Percentiles rank a stretch among this genome's conserved stretches.
Conservation (phyloP, 345 rosid species). For the Trapa bicornis region DNA sequence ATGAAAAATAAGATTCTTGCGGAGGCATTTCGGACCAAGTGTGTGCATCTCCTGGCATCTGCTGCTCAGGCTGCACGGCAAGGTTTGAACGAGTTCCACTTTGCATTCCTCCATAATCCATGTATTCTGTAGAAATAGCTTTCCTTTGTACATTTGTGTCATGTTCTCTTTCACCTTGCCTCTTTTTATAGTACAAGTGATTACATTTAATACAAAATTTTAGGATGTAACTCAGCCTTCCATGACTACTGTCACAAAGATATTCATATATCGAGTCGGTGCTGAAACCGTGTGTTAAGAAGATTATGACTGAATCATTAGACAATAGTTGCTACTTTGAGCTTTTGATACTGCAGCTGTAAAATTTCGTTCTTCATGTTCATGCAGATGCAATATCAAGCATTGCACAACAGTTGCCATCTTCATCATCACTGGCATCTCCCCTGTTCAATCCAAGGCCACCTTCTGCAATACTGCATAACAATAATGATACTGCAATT, state of each 20-base stretch:
- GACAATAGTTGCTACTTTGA: background rate
- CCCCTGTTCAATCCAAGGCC: background rate
- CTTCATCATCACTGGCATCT: background rate
- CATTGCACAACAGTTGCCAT: background rate
- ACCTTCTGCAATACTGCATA: background rate
- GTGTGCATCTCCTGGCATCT: slow-evolving; percentile 23
- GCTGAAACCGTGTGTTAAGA: background rate
- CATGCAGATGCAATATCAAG: background rate
- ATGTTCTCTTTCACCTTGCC: background rate
- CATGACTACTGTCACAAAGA: background rate
- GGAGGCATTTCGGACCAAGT: slow-evolving; percentile 43
- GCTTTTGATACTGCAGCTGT: background rate
- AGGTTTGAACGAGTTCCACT: slow-evolving; percentile 19
- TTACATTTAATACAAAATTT: background rate
- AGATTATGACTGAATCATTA: background rate
- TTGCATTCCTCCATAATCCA: background rate
- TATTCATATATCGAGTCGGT: background rate
- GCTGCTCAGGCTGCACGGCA: slow-evolving; percentile 13
- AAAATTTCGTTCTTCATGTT: background rate
- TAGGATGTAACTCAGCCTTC: background rate
- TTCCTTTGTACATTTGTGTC: background rate
- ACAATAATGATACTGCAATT: background rate
- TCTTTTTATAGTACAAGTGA: background rate
- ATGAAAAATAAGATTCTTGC: slow-evolving; percentile 44
- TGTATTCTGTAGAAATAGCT: background rate